Evolutionary conservation across 2,329 filamentous ascomycete genomes (phyloP).

Genomic region (Clathrospora elynae): DNA sequence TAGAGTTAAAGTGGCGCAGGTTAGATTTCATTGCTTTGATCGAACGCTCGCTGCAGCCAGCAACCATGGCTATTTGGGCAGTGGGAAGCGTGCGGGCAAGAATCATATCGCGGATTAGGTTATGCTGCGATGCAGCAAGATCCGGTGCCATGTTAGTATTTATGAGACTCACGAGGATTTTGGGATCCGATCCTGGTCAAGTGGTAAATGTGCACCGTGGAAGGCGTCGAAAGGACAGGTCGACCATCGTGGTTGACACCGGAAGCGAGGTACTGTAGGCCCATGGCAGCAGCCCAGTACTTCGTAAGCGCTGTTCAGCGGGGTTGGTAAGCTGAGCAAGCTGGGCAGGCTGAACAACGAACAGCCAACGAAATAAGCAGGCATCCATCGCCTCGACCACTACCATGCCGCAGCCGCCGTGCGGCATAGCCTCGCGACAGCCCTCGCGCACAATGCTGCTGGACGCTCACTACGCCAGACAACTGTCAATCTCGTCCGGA

Average conservation of each 20-base stretch:
- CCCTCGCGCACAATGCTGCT: slow-evolving; percentile 5
- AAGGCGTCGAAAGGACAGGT: not conserved
- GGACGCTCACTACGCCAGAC: not conserved
- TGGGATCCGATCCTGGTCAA: not conserved
- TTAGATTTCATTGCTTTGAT: slow-evolving; percentile 20
- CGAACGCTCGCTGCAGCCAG: slow-evolving; percentile 26
- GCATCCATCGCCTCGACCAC: slow-evolving; percentile 2
- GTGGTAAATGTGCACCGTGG: not conserved
- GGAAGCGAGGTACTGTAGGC: not conserved
- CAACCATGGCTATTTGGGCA: slow-evolving; percentile 26
- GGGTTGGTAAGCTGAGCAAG: too few relatives aligned
- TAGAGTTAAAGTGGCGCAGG: slow-evolving; percentile 7
- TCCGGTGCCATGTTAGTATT: slow-evolving; percentile 13
- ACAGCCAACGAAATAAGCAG: not conserved
- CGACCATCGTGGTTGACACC: not conserved
- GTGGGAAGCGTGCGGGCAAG: slow-evolving; percentile 20
- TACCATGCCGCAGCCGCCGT: not conserved
- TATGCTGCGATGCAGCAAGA: slow-evolving; percentile 17
- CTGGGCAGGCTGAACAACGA: not conserved
- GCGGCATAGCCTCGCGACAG: slow-evolving; percentile 6
- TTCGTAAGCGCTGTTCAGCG: slow-evolving; percentile 7
- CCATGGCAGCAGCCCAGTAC: not conserved
- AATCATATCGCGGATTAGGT: slow-evolving; percentile 25
- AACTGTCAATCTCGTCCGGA: slow-evolving; percentile 1
- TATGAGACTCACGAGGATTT: not conserved